Evolutionary conservation across 2,329 filamentous ascomycete genomes (phyloP).

Genomic region (Cadophora sp.): DNA sequence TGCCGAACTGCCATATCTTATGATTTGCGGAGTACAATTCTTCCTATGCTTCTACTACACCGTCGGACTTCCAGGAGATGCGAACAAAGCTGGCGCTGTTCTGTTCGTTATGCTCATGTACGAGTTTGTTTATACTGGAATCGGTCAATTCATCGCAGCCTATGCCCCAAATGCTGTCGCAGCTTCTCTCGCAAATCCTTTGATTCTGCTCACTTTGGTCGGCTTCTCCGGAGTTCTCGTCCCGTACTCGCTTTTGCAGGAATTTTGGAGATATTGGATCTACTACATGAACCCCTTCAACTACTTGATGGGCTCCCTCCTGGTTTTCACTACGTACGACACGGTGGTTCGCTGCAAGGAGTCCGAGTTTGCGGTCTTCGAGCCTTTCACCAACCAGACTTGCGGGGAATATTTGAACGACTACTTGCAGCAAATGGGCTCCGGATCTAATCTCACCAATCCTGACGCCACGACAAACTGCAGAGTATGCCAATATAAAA

Average conservation of each 20-base stretch:
- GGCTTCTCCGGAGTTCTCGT: slow-evolving; percentile 76
- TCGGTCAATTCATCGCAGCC: slow-evolving; percentile 69
- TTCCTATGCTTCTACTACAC: slow-evolving; percentile 65
- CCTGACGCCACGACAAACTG: slow-evolving; percentile 62
- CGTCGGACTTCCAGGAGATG: slow-evolving; percentile 55
- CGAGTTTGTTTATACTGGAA: slow-evolving; percentile 65
- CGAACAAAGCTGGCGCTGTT: slow-evolving; percentile 55
- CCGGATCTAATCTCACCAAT: slow-evolving; percentile 61
- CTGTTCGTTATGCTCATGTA: slow-evolving; percentile 64
- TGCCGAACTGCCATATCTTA: slow-evolving; percentile 54
- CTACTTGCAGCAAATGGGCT: slow-evolving; percentile 57
- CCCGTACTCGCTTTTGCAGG: slow-evolving; percentile 61
- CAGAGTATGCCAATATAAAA: slow-evolving; percentile 64
- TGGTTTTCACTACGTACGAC: slow-evolving; percentile 65
- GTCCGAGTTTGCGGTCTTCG: slow-evolving; percentile 66
- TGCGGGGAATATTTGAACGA: slow-evolving; percentile 63
- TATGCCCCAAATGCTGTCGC: slow-evolving; percentile 68
- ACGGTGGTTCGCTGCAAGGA: slow-evolving; percentile 56
- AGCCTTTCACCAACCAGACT: slow-evolving; percentile 64
- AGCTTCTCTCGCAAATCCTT: slow-evolving; percentile 59
- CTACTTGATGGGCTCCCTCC: slow-evolving; percentile 72
- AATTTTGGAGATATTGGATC: slow-evolving; percentile 54
- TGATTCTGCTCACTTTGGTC: slow-evolving; percentile 65
- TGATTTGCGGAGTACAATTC: slow-evolving; percentile 53
- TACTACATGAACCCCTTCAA: slow-evolving; percentile 69